Percentiles rank a stretch among this genome's conserved stretches.
Evolutionary conservation across 805 yeast species (phyloP).

Genomic region (Barnettozyma californica): DNA sequence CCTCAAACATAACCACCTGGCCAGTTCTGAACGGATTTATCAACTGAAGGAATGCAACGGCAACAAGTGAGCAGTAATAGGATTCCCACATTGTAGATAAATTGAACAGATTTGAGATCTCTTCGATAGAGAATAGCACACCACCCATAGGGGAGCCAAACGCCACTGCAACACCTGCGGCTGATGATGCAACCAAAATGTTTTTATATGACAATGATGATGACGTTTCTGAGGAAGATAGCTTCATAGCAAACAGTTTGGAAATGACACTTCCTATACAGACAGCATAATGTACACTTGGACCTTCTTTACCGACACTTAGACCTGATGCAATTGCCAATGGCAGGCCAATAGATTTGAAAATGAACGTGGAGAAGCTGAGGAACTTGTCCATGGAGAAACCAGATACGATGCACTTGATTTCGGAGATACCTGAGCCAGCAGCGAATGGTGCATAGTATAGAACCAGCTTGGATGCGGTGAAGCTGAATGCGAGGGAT

Average conservation of each 20-base stretch:
- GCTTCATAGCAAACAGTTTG: constrained; percentile 20
- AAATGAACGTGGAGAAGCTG: constrained; percentile 61
- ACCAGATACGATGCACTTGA: constrained; percentile 90
- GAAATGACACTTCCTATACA: constrained; percentile 64
- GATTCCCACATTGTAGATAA: constrained; percentile 84
- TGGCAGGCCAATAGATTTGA: constrained; percentile 80
- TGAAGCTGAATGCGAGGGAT: constrained; percentile 55
- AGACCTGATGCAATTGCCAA: constrained; percentile 89
- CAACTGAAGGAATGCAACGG: constrained; percentile 73
- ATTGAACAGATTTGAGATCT: constrained; percentile 70
- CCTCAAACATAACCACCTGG: constrained; percentile 88
- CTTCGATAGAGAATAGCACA: constrained; percentile 88
- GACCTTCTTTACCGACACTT: constrained; percentile 96
- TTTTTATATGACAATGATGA: constrained; percentile 18
- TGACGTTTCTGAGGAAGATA: constrained; percentile 5
- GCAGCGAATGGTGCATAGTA: constrained; percentile 84
- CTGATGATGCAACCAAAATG: constrained; percentile 77
- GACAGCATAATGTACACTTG: constrained; percentile 95
- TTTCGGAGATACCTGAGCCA: constrained; percentile 96
- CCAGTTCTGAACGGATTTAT: constrained; percentile 94
- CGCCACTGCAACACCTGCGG: constrained; percentile 98
- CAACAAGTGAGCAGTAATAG: constrained; percentile 85
- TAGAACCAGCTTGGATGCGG: constrained; percentile 66
- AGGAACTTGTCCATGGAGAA: constrained; percentile 75
- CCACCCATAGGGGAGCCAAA: constrained; percentile 98